Percentiles rank a stretch among this genome's conserved stretches.
phyloP scores from a whole-genome alignment of 345 rosid species.

The Brassica rapa region DNA sequence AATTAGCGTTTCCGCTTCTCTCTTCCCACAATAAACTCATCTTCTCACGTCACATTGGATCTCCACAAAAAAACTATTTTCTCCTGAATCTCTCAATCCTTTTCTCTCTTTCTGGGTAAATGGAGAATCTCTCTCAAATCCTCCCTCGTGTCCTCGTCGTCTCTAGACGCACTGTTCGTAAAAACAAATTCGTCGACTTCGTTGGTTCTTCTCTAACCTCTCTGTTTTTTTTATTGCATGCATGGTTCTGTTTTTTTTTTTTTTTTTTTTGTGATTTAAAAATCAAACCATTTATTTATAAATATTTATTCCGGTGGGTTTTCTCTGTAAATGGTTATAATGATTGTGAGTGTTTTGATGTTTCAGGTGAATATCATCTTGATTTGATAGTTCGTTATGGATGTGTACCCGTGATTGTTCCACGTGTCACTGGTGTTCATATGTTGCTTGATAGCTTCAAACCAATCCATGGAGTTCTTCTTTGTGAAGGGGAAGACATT shows the following conservation, averaged over 20 bases:
- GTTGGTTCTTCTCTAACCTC: conserved; percentile 46
- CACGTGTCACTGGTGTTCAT: conserved; percentile 65
- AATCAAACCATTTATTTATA: conserved; percentile 9
- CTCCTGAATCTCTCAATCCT: background rate
- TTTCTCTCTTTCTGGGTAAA: background rate
- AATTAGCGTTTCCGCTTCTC: conserved; percentile 23
- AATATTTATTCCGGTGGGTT: background rate
- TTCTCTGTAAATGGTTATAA: background rate
- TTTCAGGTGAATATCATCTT: conserved; percentile 68
- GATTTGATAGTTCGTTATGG: conserved; percentile 65
- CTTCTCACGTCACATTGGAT: conserved; percentile 35
- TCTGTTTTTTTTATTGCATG: background rate
- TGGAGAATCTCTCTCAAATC: conserved; percentile 48
- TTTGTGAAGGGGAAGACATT: conserved; percentile 76
- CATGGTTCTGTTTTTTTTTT: conserved; percentile 27
- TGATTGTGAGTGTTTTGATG: background rate
- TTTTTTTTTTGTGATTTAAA: background rate
- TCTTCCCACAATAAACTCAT: conserved; percentile 10
- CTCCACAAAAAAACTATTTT: conserved; percentile 30
- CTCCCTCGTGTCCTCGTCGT: conserved; percentile 69
- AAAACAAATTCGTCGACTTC: conserved; percentile 67
- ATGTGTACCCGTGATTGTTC: conserved; percentile 68
- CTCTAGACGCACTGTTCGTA: conserved; percentile 63
- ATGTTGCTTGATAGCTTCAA: conserved; percentile 62
- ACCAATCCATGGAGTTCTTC: conserved; percentile 72